Evolutionary conservation across 257 asterid genomes (phyloP).

Genomic region (Lycium barbarum): DNA sequence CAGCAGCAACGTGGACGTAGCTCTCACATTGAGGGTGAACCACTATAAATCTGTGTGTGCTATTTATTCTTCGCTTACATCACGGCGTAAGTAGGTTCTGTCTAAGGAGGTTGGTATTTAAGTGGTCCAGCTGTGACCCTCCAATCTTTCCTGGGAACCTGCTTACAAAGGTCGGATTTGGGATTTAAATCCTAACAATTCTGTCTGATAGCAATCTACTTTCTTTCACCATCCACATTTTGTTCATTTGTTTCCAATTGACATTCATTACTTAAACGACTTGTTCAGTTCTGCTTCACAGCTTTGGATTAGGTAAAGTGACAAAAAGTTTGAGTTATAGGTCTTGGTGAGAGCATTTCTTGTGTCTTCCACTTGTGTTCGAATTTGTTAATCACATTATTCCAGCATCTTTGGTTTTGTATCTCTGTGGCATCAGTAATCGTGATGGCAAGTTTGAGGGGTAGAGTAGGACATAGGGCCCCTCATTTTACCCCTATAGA

Average conservation of each 20-base stretch:
- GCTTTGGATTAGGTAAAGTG: background rate
- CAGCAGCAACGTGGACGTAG: no score
- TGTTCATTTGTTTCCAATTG: constrained; percentile 11
- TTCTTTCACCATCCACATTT: constrained; percentile 16
- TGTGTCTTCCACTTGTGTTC: background rate
- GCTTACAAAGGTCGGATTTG: no score
- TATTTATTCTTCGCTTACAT: no score
- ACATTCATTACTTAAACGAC: background rate
- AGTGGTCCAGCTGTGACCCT: no score
- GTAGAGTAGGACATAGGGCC: background rate
- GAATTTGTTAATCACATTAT: constrained; percentile 1
- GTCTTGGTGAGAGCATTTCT: constrained; percentile 9
- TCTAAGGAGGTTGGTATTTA: no score
- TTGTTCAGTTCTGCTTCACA: constrained; percentile 8
- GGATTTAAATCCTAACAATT: no score
- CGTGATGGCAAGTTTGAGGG: background rate
- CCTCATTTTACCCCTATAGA: constrained; percentile 14
- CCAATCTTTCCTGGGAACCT: no score
- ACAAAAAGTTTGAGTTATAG: background rate
- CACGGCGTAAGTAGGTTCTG: no score
- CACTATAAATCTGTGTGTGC: no score
- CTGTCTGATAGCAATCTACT: constrained; percentile 22
- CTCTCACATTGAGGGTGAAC: no score
- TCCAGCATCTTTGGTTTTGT: constrained; percentile 23
- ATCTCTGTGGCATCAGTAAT: background rate